Evolutionary conservation across 345 rosid species (phyloP), one percentile per base, ranked within the genome.

Genomic region (Geranium rotundifolium): DNA sequence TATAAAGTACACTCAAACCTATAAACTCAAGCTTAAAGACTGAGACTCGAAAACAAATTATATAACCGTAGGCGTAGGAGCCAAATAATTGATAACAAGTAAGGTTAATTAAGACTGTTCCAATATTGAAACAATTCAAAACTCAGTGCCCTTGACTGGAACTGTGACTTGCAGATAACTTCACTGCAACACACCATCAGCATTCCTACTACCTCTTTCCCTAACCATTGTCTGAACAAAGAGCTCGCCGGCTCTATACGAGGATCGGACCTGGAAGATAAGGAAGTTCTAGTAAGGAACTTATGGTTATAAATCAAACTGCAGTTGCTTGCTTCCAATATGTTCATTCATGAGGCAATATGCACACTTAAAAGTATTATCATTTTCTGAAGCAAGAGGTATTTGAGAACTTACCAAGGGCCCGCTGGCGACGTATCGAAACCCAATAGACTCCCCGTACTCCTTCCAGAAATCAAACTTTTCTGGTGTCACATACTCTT

Each of bases 231-330:
- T 73, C 85, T 90, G 71, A 4, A 95, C 96, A 67, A 81, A 95
- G 67, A 95, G 92, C 79, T 95, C 97, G 59, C 96, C 96, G 12
- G 97, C 97, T 69, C 97, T 85, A 56, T 90, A 93, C 18, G 97
- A 90, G 37, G 99, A 93, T 64, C 96, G 85, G 62, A 93, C 97
- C 96, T 90, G 85, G 57, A 71, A 66, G 58, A 61, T 12, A 17
- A 9, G 19, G 41, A 10, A 2, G 19, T 29, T n/a, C 7, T 17
- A 6, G 14, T 8, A 58, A 31, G 16, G 55, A 54, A 23, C 23
- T 8, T 19, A 29, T 4, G 50, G 10, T 6, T 6, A 15, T 4
- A 50, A 1, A 12, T 27, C 54, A 50, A 57, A 41, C 37, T 61
- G 27, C 19, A 3, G 20, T 41, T 49, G 52, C 52, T 46, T 7